Base-by-base conservation (phyloP, 2,329 filamentous ascomycete species). In the Cercospora sojina region DNA sequence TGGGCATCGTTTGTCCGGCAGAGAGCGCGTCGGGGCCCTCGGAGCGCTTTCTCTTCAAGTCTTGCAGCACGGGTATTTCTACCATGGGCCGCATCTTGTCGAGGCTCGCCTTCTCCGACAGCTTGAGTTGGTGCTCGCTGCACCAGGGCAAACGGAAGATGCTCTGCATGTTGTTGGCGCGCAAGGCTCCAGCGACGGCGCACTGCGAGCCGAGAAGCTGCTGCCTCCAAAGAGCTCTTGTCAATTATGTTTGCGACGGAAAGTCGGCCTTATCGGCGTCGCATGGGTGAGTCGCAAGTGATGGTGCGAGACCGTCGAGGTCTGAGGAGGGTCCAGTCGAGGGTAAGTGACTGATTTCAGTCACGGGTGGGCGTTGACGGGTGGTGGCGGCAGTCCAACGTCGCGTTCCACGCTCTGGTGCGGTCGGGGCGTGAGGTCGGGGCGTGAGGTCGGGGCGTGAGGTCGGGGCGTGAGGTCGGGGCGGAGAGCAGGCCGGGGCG, bases 41-140 rank as follows among this genome's bases (percentile, higher is more conserved):
- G 32, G 82, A 82, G 64, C 83, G 81, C 77, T 88, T 88, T 69
- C 87, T 83, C 81, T 89, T 89, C 74, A 87, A 78, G 72, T 83
- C 83, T 70, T 81, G 82, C 71, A 82, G 75, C 71, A 79, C 75
- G 43, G 81, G 78, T 64, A 83, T 80, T 66, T 82, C 81, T 72
- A 82, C 77, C 64, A 81, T 77, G 18, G 81, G 76, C 73, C 78
- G 80, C 77, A 79, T 79, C 70, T 80, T 80, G 72, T 68, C 70
- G 32, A 67, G 59, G 41, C 35, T 56, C 77, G 79, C 75, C 74
- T 81, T 73, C 58, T 73, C 69, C 57, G 67, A 68, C 43, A 73
- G 66, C 62, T 71, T 70, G 61, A 74, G 65, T 58, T 74, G 74
- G 47, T 62, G 60, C 49, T 79, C 77, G 69, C 71, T 78, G 73